Percentiles rank a stretch among this genome's conserved stretches.
Evolutionary conservation across 257 asterid genomes (phyloP).

Genomic region (Gentiana straminea): DNA sequence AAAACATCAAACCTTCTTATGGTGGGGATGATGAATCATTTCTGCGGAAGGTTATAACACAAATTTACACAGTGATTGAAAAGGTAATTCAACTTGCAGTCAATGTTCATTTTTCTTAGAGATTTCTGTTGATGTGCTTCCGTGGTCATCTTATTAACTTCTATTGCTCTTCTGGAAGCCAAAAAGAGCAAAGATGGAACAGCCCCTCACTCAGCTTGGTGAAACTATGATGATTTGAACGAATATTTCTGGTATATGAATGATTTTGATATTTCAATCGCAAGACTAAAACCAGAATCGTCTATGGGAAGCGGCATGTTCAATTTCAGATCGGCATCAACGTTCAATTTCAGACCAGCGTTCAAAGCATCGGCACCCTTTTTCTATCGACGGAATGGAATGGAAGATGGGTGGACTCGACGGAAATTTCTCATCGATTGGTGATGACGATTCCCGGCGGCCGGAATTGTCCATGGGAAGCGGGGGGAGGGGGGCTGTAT

Average conservation of each 20-base stretch:
- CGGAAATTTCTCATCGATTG: no score
- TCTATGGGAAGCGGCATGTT: no score
- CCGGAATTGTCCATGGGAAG: no score
- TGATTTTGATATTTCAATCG: constrained; percentile 4
- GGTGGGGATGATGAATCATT: constrained; percentile 95
- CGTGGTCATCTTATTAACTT: constrained; percentile 7
- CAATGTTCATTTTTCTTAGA: constrained; percentile 6
- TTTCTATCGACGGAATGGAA: no score
- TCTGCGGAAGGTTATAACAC: constrained; percentile 76
- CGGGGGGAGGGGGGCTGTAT: no score
- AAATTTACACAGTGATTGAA: constrained; percentile 82
- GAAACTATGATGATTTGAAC: constrained; percentile 94
- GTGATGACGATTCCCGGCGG: no score
- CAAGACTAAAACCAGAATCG: background rate
- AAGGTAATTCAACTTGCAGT: constrained; percentile 38
- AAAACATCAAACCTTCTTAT: constrained; percentile 93
- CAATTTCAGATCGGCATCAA: no score
- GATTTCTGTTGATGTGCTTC: constrained; percentile 5
- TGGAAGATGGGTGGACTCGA: no score
- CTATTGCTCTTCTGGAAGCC: constrained; percentile 55
- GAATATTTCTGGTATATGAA: constrained; percentile 79
- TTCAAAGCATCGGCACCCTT: no score
- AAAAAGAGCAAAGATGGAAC: constrained; percentile 64
- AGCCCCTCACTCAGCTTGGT: constrained; percentile 89
- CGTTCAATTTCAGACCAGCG: no score